These are phyloP conservation scores for Herpotrichia juniperi DNA, from an alignment of 2,329 filamentous ascomycete genomes.

Conservation along the genomic window DNA sequence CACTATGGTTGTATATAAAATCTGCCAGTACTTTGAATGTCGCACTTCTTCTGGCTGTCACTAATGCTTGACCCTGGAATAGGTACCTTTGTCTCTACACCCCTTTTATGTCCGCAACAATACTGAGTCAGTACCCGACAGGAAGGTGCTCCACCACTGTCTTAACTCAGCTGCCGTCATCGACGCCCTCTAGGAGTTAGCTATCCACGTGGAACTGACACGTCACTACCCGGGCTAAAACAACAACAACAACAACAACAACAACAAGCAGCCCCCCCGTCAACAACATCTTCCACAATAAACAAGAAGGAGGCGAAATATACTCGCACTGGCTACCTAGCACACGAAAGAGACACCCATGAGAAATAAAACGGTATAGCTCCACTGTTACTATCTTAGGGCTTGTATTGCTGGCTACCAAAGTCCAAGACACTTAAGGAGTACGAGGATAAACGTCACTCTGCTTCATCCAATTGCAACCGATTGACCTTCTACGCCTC, in stretches of 20 bases:
- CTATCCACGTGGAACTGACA: slow-evolving; percentile 8
- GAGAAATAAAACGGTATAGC: slow-evolving; percentile 1
- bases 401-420: slow-evolving; percentile 11
- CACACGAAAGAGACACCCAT: slow-evolving; percentile 9
- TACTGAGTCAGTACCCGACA: not conserved
- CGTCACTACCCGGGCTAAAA: not conserved
- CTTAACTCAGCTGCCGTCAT: not conserved
- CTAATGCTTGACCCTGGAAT: slow-evolving; percentile 1
- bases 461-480: slow-evolving; percentile 11
- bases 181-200: slow-evolving; percentile 2
- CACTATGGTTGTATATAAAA: no score
- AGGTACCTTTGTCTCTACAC: not conserved
- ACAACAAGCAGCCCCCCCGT: slow-evolving; percentile 1
- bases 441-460: slow-evolving; percentile 10
- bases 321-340: slow-evolving; percentile 6
- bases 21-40: not conserved
- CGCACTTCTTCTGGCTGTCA: not conserved
- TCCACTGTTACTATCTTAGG: slow-evolving; percentile 12
- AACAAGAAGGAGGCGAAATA: slow-evolving; percentile 6
- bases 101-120: not conserved
- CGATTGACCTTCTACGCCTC: slow-evolving; percentile 11
- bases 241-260: not conserved
- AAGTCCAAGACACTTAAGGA: slow-evolving; percentile 5
- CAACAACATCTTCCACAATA: slow-evolving; percentile 2
- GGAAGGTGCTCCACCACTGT: not conserved